Evolutionary conservation across 495 filamentous ascomycete genomes (phyloP).

Genomic region (Terfezia boudieri): DNA sequence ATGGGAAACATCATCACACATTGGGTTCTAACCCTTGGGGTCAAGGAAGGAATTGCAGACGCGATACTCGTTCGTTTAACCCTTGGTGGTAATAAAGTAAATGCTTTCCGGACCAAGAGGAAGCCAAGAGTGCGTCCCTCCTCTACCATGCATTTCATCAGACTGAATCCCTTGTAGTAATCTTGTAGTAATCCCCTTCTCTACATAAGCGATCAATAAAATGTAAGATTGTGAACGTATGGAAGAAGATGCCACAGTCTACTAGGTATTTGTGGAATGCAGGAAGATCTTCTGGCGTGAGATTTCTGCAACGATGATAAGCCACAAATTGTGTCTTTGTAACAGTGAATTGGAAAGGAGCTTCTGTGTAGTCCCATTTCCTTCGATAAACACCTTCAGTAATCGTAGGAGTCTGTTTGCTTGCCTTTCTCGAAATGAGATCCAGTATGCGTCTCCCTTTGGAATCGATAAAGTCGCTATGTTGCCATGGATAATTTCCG

Average conservation of each 20-base stretch:
- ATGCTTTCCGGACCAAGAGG: conserved; percentile 21
- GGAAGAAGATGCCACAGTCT: conserved; percentile 14
- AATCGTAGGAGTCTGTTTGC: not conserved
- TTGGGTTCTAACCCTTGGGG: not conserved
- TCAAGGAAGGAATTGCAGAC: conserved; percentile 61
- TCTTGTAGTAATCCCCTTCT: conserved; percentile 21
- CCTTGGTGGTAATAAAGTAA: conserved; percentile 10
- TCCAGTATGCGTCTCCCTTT: not conserved
- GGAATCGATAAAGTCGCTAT: not conserved
- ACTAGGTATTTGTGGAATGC: conserved; percentile 9
- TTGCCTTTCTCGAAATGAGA: not conserved
- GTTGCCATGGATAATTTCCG: not conserved
- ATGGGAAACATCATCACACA: not conserved
- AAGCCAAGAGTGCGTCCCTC: conserved; percentile 11
- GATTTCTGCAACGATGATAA: conserved; percentile 3
- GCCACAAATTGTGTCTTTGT: not conserved
- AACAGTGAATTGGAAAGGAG: not conserved
- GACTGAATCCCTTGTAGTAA: conserved; percentile 23
- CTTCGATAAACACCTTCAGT: not conserved
- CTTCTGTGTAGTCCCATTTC: not conserved
- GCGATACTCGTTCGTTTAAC: conserved; percentile 48
- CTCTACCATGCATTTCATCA: conserved; percentile 20
- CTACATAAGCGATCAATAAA: conserved; percentile 28
- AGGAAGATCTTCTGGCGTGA: conserved; percentile 5
- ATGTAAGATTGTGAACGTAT: conserved; percentile 21